phyloP scores from a whole-genome alignment of 345 rosid genomes.

The Schrenkiella parvula region DNA sequence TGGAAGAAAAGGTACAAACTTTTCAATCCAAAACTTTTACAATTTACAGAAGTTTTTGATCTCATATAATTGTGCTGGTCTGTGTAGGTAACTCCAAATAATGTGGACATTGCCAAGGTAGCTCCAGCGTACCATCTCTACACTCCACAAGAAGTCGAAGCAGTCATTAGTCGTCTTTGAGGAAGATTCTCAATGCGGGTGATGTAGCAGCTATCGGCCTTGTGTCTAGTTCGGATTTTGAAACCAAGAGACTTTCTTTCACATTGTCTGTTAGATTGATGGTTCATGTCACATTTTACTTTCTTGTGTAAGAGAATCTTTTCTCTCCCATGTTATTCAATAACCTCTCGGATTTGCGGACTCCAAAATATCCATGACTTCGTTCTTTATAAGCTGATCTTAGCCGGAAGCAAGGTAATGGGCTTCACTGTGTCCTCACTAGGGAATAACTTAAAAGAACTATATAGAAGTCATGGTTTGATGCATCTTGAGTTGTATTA shows the following conservation, averaged over 20 bases:
- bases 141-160: conserved; percentile 90
- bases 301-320: conserved; percentile 19
- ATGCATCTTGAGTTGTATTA: no score
- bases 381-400: background rate
- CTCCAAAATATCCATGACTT: background rate
- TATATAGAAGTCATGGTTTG: no score
- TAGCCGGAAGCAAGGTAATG: background rate
- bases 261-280: background rate
- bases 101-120: conserved; percentile 91
- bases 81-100: conserved; percentile 83
- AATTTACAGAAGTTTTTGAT: background rate
- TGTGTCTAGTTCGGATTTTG: background rate
- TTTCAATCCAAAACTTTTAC: background rate
- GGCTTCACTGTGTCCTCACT: background rate
- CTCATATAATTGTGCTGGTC: background rate
- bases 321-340: background rate
- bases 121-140: conserved; percentile 85
- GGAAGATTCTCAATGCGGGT: background rate
- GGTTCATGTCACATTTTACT: conserved; percentile 1
- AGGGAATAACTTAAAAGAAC: no score
- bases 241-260: background rate
- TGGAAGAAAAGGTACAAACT: conserved; percentile 89
- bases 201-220: background rate
- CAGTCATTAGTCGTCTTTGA: conserved; percentile 79
- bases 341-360: background rate